Percentiles rank a stretch among this genome's conserved stretches.
phyloP scores from a whole-genome alignment of 129 eudicot genomes.

The Helichrysum umbraculigerum region DNA sequence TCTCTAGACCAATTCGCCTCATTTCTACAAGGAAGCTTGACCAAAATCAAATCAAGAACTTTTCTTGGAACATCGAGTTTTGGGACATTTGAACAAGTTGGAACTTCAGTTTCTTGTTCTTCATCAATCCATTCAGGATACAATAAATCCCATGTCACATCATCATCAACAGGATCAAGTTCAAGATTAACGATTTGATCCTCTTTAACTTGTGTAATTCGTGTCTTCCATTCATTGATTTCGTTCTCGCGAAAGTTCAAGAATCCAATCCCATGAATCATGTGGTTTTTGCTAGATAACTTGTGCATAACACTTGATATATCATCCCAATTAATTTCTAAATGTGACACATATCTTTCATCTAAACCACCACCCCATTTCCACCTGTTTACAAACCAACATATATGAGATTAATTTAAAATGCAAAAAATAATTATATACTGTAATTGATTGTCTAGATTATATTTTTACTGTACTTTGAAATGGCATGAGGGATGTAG shows the following conservation, averaged over 20 bases:
- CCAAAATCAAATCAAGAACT: slow-evolving; percentile 69
- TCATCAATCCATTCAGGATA: slow-evolving; percentile 98
- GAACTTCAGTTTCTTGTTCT: slow-evolving; percentile 86
- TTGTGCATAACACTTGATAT: slow-evolving; percentile 47
- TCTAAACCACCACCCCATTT: slow-evolving; percentile 38
- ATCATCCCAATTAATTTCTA: slow-evolving; percentile 64
- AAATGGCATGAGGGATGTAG: slow-evolving; percentile 39
- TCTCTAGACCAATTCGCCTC: slow-evolving; percentile 74
- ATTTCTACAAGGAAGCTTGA: slow-evolving; percentile 80
- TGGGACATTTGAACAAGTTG: slow-evolving; percentile 71
- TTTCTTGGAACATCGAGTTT: slow-evolving; percentile 41
- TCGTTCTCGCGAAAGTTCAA: slow-evolving; percentile 69
- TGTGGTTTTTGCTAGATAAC: slow-evolving; percentile 47
- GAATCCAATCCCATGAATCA: slow-evolving; percentile 69
- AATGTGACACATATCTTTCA: slow-evolving; percentile 50
- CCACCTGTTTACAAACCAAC: slow-evolving; percentile 32
- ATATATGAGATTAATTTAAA: background rate
- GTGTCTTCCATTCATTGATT: slow-evolving; percentile 53
- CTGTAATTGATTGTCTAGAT: background rate
- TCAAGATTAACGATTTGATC: slow-evolving; percentile 46
- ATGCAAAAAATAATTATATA: background rate
- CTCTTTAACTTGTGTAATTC: slow-evolving; percentile 50
- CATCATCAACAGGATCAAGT: slow-evolving; percentile 47
- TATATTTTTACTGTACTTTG: slow-evolving; percentile 38
- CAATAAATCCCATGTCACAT: slow-evolving; percentile 73